phyloP scores from a whole-genome alignment of 306 rosid genomes.

The Astragalus glycyphyllos region DNA sequence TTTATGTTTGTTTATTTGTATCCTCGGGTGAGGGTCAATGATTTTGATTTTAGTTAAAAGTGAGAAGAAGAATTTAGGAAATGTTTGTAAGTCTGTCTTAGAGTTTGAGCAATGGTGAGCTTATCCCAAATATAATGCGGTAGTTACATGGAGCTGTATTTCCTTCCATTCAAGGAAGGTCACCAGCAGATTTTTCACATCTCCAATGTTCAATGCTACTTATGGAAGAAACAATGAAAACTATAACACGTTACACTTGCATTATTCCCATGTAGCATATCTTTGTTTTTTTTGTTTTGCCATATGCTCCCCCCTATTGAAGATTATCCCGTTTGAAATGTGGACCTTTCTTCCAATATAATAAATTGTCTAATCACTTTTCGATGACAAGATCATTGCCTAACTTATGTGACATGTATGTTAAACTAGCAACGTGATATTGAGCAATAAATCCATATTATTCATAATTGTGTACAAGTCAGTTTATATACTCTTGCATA shows the following conservation, averaged over 20 bases:
- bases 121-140: slow-evolving; percentile 24
- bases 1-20: slow-evolving; percentile 38
- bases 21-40: slow-evolving; percentile 39
- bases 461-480: too few relatives aligned
- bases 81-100: slow-evolving; percentile 15
- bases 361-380: not conserved
- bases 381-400: slow-evolving; percentile 17
- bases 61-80: slow-evolving; percentile 26
- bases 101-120: slow-evolving; percentile 25
- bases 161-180: slow-evolving; percentile 9
- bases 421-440: too few relatives aligned
- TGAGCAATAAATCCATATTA: too few relatives aligned
- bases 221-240: slow-evolving; percentile 19
- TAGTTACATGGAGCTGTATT: slow-evolving; percentile 20
- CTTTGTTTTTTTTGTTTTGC: too few relatives aligned
- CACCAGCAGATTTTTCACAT: not conserved
- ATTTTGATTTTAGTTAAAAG: slow-evolving; percentile 27
- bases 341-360: too few relatives aligned
- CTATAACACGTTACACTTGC: not conserved
- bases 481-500: too few relatives aligned
- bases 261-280: not conserved
- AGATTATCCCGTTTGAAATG: too few relatives aligned
- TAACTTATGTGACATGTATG: not conserved
- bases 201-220: slow-evolving; percentile 13
- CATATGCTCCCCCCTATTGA: too few relatives aligned